phyloP scores from a whole-genome alignment of 2,329 filamentous ascomycete genomes.

The Dothideomycetes sp. region DNA sequence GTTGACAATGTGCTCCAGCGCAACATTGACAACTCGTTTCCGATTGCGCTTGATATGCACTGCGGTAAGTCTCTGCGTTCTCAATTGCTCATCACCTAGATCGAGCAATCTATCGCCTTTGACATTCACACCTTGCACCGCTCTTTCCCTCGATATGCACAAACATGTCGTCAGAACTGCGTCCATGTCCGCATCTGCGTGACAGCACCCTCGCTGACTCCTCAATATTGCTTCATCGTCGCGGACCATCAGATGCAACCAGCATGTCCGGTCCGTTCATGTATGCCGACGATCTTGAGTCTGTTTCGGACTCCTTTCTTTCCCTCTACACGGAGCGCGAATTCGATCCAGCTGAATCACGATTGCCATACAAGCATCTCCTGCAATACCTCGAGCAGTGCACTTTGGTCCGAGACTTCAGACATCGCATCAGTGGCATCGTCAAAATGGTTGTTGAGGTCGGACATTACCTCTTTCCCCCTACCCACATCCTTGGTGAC shows the following conservation, averaged over 20 bases:
- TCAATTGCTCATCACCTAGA: too few relatives aligned
- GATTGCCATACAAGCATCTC: background rate
- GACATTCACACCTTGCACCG: background rate
- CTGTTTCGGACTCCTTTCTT: background rate
- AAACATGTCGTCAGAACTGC: background rate
- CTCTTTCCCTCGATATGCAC: background rate
- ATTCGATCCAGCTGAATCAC: background rate
- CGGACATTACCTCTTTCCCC: slow-evolving; percentile 3
- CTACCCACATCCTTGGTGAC: slow-evolving; percentile 4
- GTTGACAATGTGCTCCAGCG: too few relatives aligned
- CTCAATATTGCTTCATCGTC: background rate
- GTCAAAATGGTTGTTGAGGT: slow-evolving; percentile 6
- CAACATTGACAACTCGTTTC: too few relatives aligned
- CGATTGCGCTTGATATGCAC: too few relatives aligned
- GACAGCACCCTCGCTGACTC: background rate
- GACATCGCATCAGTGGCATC: background rate
- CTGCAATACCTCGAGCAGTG: background rate
- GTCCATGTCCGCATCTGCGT: background rate
- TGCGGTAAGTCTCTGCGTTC: too few relatives aligned
- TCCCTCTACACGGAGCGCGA: slow-evolving; percentile 1
- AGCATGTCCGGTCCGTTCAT: slow-evolving; percentile 2
- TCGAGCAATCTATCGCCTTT: too few relatives aligned
- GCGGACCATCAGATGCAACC: background rate
- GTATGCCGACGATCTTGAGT: slow-evolving; percentile 2
- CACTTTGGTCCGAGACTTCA: background rate